Percentiles rank a stretch among this genome's conserved stretches.
Evolutionary conservation across 1,139 yeast genomes (phyloP).

Genomic region (Arxiozyma heterogenica): DNA sequence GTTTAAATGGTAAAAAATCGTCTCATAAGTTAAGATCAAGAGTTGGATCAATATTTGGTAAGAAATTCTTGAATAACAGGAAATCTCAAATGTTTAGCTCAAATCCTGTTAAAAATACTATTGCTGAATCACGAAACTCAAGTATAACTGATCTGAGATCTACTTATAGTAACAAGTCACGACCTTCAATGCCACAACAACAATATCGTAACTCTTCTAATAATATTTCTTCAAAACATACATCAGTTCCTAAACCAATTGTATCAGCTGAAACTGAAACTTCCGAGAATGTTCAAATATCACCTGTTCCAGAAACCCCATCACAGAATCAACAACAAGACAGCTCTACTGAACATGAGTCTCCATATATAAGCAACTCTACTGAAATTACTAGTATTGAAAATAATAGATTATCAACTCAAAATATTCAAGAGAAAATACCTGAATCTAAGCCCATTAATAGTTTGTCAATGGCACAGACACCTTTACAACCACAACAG

Average conservation of each 20-base stretch:
- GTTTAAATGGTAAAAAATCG: constrained; percentile 22
- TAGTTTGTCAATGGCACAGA: constrained; percentile 14
- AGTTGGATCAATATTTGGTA: constrained; percentile 78
- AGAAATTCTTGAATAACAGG: constrained; percentile 35
- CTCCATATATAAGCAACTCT: too few relatives aligned
- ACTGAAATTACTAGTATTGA: not conserved
- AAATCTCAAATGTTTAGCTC: constrained; percentile 15
- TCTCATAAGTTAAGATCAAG: constrained; percentile 51
- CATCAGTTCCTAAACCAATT: not conserved
- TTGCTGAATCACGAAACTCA: constrained; percentile 12
- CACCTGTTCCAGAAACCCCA: not conserved
- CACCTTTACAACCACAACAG: constrained; percentile 20
- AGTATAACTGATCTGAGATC: constrained; percentile 1
- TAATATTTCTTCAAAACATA: not conserved
- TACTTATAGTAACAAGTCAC: not conserved
- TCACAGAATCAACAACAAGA: not conserved
- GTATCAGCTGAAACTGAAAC: not conserved
- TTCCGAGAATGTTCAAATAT: not conserved
- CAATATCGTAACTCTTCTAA: not conserved
- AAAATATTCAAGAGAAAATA: not conserved
- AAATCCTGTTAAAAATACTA: constrained; percentile 5
- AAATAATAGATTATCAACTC: not conserved
- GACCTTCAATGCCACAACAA: not conserved
- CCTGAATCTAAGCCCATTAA: not conserved
- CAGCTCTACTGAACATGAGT: not conserved